Evolutionary conservation across 352 stramenopile species (phyloP).

Genomic region (Pythium phragmiticola): DNA sequence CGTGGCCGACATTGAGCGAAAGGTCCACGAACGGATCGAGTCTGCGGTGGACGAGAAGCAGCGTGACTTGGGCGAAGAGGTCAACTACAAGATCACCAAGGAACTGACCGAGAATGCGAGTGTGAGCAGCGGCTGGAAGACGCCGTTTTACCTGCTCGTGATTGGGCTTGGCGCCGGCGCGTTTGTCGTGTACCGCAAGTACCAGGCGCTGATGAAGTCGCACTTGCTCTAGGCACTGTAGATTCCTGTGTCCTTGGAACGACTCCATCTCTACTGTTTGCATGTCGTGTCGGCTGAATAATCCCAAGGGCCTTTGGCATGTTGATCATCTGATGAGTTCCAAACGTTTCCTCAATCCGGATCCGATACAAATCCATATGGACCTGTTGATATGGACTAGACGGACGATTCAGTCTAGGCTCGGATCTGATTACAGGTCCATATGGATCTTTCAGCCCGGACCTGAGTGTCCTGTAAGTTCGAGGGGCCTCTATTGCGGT

Average conservation of each 20-base stretch:
- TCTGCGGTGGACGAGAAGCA: constrained; percentile 58
- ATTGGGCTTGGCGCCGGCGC: constrained; percentile 48
- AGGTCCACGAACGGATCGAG: constrained; percentile 63
- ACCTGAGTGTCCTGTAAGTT: constrained; percentile 8
- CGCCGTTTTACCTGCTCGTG: constrained; percentile 72
- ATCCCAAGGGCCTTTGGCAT: no score
- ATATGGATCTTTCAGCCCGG: constrained; percentile 17
- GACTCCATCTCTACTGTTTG: no score
- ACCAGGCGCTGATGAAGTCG: constrained; percentile 83
- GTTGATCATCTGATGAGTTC: no score
- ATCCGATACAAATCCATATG: no score
- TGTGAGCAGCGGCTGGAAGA: constrained; percentile 68
- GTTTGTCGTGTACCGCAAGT: constrained; percentile 78
- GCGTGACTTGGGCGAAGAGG: constrained; percentile 48
- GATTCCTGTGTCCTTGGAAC: background rate
- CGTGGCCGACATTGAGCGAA: constrained; percentile 68
- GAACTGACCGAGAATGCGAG: constrained; percentile 70
- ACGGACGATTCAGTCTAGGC: no score
- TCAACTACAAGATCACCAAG: constrained; percentile 80
- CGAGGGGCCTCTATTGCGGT: constrained; percentile 18
- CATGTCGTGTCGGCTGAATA: no score
- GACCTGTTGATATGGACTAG: no score
- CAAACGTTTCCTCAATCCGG: no score
- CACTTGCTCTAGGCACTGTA: constrained; percentile 65
- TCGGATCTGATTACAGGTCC: constrained; percentile 7